Conservation (phyloP, 805 yeast species). For the Candida ascalaphidarum region DNA sequence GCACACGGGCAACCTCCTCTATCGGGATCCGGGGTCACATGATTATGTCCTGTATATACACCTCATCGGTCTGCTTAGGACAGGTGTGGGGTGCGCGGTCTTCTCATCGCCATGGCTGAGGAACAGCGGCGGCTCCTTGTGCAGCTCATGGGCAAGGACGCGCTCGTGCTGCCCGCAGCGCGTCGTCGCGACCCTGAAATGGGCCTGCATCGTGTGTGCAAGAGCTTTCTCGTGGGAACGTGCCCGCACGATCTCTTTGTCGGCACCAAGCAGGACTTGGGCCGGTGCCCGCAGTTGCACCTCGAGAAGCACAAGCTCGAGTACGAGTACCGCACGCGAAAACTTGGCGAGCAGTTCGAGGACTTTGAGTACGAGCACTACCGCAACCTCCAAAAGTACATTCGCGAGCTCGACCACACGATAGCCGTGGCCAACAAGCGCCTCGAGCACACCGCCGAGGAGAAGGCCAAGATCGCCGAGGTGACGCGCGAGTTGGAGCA, state of each 20-base stretch:
- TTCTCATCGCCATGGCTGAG: slow-evolving; percentile 43
- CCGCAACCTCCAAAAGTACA: slow-evolving; percentile 43
- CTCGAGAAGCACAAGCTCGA: slow-evolving; percentile 64
- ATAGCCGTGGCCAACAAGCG: slow-evolving; percentile 55
- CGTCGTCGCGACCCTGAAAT: slow-evolving; percentile 32
- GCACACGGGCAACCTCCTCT: no score
- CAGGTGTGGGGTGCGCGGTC: no score
- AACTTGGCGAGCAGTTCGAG: slow-evolving; percentile 37
- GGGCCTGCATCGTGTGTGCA: slow-evolving; percentile 53
- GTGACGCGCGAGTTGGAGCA: slow-evolving; percentile 51
- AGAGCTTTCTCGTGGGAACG: slow-evolving; percentile 71
- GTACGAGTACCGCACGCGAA: slow-evolving; percentile 45
- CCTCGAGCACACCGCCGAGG: slow-evolving; percentile 69
- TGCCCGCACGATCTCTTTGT: slow-evolving; percentile 81
- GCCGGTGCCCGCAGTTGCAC: slow-evolving; percentile 72
- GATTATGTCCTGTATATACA: no score
- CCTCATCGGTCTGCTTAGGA: no score
- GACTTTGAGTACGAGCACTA: slow-evolving; percentile 43
- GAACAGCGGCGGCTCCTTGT: slow-evolving; percentile 71
- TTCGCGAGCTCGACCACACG: slow-evolving; percentile 59
- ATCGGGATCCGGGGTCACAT: no score
- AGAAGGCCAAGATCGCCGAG: slow-evolving; percentile 47
- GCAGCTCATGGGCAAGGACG: slow-evolving; percentile 70
- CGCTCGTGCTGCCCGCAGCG: slow-evolving; percentile 24
- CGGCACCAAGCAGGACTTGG: slow-evolving; percentile 77